phyloP scores from a whole-genome alignment of 139 green algal genomes.

The Haematococcus lacustris region DNA sequence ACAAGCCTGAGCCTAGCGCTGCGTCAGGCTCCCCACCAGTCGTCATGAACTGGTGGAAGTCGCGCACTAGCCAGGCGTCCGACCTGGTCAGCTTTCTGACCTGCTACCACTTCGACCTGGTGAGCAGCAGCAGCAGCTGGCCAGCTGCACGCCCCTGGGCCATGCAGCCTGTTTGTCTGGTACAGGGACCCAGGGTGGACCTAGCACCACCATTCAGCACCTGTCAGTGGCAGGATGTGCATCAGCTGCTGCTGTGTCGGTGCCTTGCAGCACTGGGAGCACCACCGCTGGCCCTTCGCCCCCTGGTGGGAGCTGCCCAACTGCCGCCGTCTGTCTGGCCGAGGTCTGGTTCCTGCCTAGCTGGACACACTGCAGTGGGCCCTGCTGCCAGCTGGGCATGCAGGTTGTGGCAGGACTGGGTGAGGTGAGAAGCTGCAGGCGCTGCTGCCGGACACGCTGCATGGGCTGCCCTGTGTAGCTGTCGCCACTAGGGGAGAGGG shows the following conservation, averaged over 20 bases:
- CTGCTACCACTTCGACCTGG: conserved; percentile 42
- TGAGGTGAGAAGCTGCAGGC: too few species aligned
- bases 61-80: conserved; percentile 10
- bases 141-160: background rate
- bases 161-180: conserved; percentile 3
- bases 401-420: too few species aligned
- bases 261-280: conserved; percentile 11
- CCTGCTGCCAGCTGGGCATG: too few species aligned
- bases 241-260: background rate
- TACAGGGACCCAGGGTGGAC: background rate
- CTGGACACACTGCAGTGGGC: too few species aligned
- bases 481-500: too few species aligned
- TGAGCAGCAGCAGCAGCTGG: background rate
- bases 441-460: too few species aligned
- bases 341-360: too few species aligned
- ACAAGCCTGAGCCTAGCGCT: conserved; percentile 17
- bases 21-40: too few species aligned
- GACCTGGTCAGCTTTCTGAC: conserved; percentile 27
- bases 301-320: conserved; percentile 29
- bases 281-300: conserved; percentile 42
- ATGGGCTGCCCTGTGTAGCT: too few species aligned
- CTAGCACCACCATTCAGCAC: background rate
- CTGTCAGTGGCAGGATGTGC: background rate
- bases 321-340: too few species aligned
- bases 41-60: conserved; percentile 34